Evolutionary conservation across 2,329 filamentous ascomycete genomes (phyloP).

Genomic region (Lachnellula hyalina): DNA sequence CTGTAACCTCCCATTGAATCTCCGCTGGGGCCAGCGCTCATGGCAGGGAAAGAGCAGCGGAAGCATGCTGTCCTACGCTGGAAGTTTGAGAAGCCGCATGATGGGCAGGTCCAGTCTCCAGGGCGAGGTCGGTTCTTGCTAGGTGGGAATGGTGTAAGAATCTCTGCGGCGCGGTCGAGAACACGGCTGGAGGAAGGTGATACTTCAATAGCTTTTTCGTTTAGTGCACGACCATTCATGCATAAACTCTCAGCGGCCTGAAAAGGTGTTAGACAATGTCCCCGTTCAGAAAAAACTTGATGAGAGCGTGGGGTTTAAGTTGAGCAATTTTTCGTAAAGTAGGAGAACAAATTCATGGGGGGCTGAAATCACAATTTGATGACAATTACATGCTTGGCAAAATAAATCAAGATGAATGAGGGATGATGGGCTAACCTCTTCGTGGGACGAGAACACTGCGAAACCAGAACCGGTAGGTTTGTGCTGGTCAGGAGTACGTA

Average conservation of each 20-base stretch:
- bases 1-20: constrained; percentile 65
- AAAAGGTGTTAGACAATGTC: constrained; percentile 31
- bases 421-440: constrained; percentile 64
- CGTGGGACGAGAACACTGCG: constrained; percentile 96
- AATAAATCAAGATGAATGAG: constrained; percentile 24
- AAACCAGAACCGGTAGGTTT: constrained; percentile 99
- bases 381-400: constrained; percentile 23
- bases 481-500: constrained; percentile 95
- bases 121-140: constrained; percentile 97
- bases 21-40: constrained; percentile 65
- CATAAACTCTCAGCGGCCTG: constrained; percentile 95
- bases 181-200: constrained; percentile 96
- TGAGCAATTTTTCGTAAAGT: constrained; percentile 27
- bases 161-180: constrained; percentile 89
- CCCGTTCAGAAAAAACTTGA: constrained; percentile 29
- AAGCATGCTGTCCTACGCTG: constrained; percentile 97
- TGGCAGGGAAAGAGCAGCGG: constrained; percentile 97
- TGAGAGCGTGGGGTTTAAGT: constrained; percentile 14
- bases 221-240: constrained; percentile 97
- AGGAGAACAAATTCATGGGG: constrained; percentile 27
- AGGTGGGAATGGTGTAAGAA: constrained; percentile 93
- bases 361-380: constrained; percentile 25
- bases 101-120: constrained; percentile 98
- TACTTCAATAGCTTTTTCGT: constrained; percentile 98
- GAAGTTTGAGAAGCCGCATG: constrained; percentile 98